Conservation (phyloP, 495 filamentous ascomycete species). For the Aspergillus avenaceus region DNA sequence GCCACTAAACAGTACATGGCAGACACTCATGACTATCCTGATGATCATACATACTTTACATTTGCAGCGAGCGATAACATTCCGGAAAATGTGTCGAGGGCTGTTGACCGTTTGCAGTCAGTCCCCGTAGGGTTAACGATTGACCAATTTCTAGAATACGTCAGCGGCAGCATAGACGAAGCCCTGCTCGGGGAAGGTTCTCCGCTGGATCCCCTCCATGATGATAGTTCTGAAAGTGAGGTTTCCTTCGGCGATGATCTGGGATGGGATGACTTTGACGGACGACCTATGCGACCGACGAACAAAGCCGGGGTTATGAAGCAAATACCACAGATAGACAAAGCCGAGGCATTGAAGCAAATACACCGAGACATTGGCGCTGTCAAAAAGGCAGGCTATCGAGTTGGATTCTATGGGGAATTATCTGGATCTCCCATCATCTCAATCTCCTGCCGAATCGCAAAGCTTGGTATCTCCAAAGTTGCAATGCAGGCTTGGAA, state of each 20-base stretch:
- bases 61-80: conserved; percentile 53
- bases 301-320: background rate
- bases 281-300: background rate
- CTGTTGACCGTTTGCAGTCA: conserved; percentile 39
- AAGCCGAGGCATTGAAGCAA: conserved; percentile 9
- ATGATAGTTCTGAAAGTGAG: background rate
- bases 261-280: background rate
- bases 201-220: background rate
- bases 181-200: conserved; percentile 14
- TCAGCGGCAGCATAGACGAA: conserved; percentile 37
- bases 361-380: conserved; percentile 61
- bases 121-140: conserved; percentile 24
- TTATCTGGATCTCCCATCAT: conserved; percentile 56
- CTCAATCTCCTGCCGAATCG: conserved; percentile 57
- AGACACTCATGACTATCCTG: conserved; percentile 66
- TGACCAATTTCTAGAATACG: conserved; percentile 26
- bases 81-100: conserved; percentile 36
- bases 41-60: conserved; percentile 54
- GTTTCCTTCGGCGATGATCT: background rate
- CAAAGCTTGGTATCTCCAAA: conserved; percentile 69
- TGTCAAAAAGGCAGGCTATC: conserved; percentile 66
- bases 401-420: conserved; percentile 59
- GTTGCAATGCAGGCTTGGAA: conserved; percentile 78
- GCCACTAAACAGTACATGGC: background rate
- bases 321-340: no score